Evolutionary conservation across 768 basidiomycete genomes (phyloP).

Genomic region (Fomitopsis pulvina): DNA sequence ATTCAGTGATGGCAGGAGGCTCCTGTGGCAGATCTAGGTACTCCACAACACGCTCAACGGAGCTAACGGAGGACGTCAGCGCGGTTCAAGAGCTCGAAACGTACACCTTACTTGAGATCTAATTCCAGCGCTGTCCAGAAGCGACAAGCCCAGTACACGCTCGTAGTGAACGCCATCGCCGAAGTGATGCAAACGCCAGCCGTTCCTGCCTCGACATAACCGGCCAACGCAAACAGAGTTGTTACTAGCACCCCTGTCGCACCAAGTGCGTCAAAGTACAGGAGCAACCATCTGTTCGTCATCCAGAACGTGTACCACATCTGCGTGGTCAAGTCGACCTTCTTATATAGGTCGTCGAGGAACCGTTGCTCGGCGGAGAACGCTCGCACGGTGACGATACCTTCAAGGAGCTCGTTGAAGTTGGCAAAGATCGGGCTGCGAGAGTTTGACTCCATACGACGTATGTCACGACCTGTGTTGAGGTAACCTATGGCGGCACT

Average conservation of each 20-base stretch:
- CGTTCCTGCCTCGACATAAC: conserved; percentile 48
- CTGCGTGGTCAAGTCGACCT: conserved; percentile 75
- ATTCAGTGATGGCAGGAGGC: conserved; percentile 69
- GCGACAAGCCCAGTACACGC: conserved; percentile 45
- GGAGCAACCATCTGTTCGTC: conserved; percentile 79
- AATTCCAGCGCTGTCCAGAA: conserved; percentile 56
- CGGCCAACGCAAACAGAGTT: conserved; percentile 67
- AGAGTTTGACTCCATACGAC: conserved; percentile 87
- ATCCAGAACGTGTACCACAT: conserved; percentile 91
- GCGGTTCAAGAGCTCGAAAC: neutral
- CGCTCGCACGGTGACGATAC: conserved; percentile 89
- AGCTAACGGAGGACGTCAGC: conserved; percentile 34
- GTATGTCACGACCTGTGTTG: conserved; percentile 75
- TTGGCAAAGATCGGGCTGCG: conserved; percentile 81
- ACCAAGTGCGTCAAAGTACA: conserved; percentile 79
- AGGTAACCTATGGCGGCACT: conserved; percentile 65
- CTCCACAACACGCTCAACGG: conserved; percentile 87
- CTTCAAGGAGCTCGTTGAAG: conserved; percentile 77
- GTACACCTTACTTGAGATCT: conserved; percentile 58
- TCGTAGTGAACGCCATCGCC: conserved; percentile 53
- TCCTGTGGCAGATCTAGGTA: conserved; percentile 89
- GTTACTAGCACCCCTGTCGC: conserved; percentile 69
- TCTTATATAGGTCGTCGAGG: conserved; percentile 63
- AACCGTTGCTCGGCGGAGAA: conserved; percentile 81
- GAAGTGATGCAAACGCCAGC: conserved; percentile 75